phyloP scores from a whole-genome alignment of 2,329 filamentous ascomycete genomes.

The Ceratocystis papillata region DNA sequence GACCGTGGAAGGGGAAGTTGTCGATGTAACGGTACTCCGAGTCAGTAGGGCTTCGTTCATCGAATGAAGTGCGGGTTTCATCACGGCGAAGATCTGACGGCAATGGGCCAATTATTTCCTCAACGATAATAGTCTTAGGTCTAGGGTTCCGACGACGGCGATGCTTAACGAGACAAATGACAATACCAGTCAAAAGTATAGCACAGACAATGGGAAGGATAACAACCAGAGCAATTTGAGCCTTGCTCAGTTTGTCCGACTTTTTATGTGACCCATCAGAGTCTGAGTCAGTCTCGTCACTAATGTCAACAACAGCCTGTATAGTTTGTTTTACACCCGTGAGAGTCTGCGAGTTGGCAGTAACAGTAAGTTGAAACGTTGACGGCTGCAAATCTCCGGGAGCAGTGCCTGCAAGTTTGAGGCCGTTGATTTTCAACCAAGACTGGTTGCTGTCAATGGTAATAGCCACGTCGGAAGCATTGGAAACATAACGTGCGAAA shows the following conservation, averaged over 20 bases:
- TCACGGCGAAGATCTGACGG: slow-evolving; percentile 20
- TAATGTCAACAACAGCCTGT: slow-evolving; percentile 32
- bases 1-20: slow-evolving; percentile 20
- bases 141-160: slow-evolving; percentile 28
- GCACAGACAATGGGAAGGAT: slow-evolving; percentile 36
- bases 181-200: slow-evolving; percentile 30
- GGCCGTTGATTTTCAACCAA: slow-evolving; percentile 37
- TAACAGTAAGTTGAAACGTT: slow-evolving; percentile 15
- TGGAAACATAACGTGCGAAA: slow-evolving; percentile 35
- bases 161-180: slow-evolving; percentile 32
- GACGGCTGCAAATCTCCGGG: slow-evolving; percentile 27
- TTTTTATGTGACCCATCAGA: slow-evolving; percentile 27
- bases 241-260: slow-evolving; percentile 24
- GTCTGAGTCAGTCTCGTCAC: slow-evolving; percentile 28
- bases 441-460: slow-evolving; percentile 33
- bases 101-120: slow-evolving; percentile 18
- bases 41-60: slow-evolving; percentile 14
- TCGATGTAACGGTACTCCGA: slow-evolving; percentile 20
- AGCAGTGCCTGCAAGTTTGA: slow-evolving; percentile 35
- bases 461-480: slow-evolving; percentile 34
- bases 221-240: slow-evolving; percentile 36
- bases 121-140: slow-evolving; percentile 19
- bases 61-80: slow-evolving; percentile 19
- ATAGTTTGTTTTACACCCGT: slow-evolving; percentile 22
- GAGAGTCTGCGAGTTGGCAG: slow-evolving; percentile 24